Percentiles rank a stretch among this genome's conserved stretches.
These are phyloP conservation scores for Wickerhamiella hasegawae DNA, from an alignment of 805 yeast species.

Conservation along the genomic window DNA sequence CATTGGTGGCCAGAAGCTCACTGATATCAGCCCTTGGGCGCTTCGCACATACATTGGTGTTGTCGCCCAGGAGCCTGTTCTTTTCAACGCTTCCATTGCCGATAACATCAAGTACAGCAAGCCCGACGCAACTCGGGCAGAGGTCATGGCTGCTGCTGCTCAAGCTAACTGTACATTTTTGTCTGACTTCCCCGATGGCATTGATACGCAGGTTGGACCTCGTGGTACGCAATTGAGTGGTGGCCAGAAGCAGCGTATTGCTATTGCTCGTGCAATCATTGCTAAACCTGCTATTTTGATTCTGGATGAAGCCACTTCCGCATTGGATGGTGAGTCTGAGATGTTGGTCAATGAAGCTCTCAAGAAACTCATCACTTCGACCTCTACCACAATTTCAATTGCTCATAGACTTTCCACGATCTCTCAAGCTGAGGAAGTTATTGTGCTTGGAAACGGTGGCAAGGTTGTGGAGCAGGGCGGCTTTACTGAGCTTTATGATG, in stretches of 20 bases:
- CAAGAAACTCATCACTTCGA: slow-evolving; percentile 34
- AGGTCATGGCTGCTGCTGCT: slow-evolving; percentile 43
- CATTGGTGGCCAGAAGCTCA: slow-evolving; percentile 49
- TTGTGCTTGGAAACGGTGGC: slow-evolving; percentile 64
- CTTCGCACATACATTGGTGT: slow-evolving; percentile 68
- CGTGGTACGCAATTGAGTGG: slow-evolving; percentile 83
- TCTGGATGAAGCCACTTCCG: slow-evolving; percentile 90
- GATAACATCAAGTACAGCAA: slow-evolving; percentile 74
- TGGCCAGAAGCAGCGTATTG: slow-evolving; percentile 88
- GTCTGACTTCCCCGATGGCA: slow-evolving; percentile 59
- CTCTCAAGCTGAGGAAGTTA: slow-evolving; percentile 59
- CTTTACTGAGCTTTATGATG: slow-evolving; percentile 34
- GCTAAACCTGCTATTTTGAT: slow-evolving; percentile 66
- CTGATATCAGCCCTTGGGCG: slow-evolving; percentile 50
- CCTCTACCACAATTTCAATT: slow-evolving; percentile 61
- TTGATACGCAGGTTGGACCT: slow-evolving; percentile 73
- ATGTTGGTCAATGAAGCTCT: slow-evolving; percentile 68
- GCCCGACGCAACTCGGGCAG: slow-evolving; percentile 39
- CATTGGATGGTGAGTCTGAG: slow-evolving; percentile 79
- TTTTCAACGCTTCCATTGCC: slow-evolving; percentile 70
- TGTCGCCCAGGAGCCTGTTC: slow-evolving; percentile 83
- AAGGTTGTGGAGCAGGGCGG: slow-evolving; percentile 57
- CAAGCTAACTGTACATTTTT: slow-evolving; percentile 70
- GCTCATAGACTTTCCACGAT: slow-evolving; percentile 88
- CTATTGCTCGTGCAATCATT: slow-evolving; percentile 75